phyloP scores from a whole-genome alignment of 257 asterid genomes.

The Buddleja alternifolia region DNA sequence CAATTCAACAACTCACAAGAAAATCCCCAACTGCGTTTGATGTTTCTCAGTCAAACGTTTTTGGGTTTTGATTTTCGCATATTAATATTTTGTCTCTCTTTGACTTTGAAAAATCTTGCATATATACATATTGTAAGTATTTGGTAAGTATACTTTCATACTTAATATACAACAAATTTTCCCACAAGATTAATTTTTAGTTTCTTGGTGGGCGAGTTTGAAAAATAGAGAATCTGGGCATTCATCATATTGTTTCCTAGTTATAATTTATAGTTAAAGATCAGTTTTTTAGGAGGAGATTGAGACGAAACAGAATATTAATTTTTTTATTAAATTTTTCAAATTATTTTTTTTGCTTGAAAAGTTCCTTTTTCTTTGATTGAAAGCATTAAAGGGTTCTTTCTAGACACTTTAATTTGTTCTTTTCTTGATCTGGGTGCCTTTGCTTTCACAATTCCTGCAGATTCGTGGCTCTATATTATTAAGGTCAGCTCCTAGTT shows the following conservation, averaged over 20 bases:
- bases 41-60: conserved; percentile 58
- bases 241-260: conserved; percentile 13
- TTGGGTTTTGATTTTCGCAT: conserved; percentile 39
- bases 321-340: conserved; percentile 1
- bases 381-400: conserved; percentile 26
- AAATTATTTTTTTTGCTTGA: conserved; percentile 12
- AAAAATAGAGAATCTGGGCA: conserved; percentile 20
- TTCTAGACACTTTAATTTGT: conserved; percentile 26
- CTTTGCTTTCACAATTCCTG: conserved; percentile 36
- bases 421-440: conserved; percentile 44
- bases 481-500: conserved; percentile 48
- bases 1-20: conserved; percentile 31
- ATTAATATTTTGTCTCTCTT: conserved; percentile 10
- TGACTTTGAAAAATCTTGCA: conserved; percentile 41
- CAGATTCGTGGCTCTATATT: conserved; percentile 40
- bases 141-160: conserved; percentile 19
- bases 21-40: conserved; percentile 52
- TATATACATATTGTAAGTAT: not conserved
- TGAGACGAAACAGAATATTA: conserved; percentile 18
- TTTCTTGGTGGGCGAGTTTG: conserved; percentile 29
- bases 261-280: conserved; percentile 27
- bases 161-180: conserved; percentile 4
- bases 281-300: not conserved
- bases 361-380: conserved; percentile 34
- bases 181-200: conserved; percentile 24